Base-by-base conservation (phyloP, 768 basidiomycete species). In the Scleroderma bovista region DNA sequence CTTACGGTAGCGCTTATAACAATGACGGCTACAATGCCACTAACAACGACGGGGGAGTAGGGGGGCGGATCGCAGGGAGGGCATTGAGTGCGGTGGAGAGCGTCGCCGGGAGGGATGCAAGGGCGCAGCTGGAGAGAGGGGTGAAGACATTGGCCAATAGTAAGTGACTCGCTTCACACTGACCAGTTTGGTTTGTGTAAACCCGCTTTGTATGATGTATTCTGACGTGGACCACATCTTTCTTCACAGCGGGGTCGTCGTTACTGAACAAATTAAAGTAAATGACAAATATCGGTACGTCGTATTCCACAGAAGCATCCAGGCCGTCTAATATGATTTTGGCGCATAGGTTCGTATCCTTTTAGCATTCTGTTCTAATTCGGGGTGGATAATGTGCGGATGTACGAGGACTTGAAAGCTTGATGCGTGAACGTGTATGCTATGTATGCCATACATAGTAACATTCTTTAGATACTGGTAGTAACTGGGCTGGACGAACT, bases 11-110 rank as follows among this genome's bases (percentile, higher is more conserved):
- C 22, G 16, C 31, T 7, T 45, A 45, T 11, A 22, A 13, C 44
- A 19, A 45, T 17, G 15, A 45, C 44, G 11, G 19, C 29, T 34
- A 45, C 32, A 45, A 33, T 17, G 12, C 31, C n/a, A 13, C 6
- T 20, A 3, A 16, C 1, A 51, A 52, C 3, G 22, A 38, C 32
- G 47, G 50, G 9, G 26, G 37, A 5, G 36, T 48, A 5, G 26
- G 1, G 26, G 48, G 2, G 56, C 57, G 3, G 52, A 54, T 39
- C 43, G 37, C 17, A 29, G 72, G 66, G 24, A 67, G 67, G 55
- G 81, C 80, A 37, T 56, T 74, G 56, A 72, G 63, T 52, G 71
- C 74, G n/a, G 71, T 85, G 17, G 81, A 82, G 60, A 77, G 72
- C 51, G 63, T 83, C 26, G 78, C 79, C 16, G 81, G 83, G 3